Evolutionary conservation across 176 grass and related monocot species (phyloP), one percentile per base, ranked within the genome.

Genomic region (Aegilops bicornis): DNA sequence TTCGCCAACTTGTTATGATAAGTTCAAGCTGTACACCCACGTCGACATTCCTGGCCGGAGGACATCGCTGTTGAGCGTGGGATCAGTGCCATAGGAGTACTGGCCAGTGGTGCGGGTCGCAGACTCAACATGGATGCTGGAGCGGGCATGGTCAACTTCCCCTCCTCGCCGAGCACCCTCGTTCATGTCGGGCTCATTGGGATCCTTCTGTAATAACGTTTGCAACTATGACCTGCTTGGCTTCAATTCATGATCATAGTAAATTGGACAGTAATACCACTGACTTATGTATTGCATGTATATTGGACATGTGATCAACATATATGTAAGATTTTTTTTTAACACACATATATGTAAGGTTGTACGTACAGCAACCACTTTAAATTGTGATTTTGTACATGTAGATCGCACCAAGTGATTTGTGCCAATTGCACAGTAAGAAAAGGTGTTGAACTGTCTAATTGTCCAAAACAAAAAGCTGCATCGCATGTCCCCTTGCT

Each of bases 151-250:
- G 50, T 2, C 65, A 90, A 79, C 79, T 87, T 90, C 84, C 73
- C 84, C 10, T 87, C 87, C 36, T 84, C 87, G 19, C 81, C 85
- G 30, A 87, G 69, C 40, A 87, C 54, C 73, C 89, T 73, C 5
- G 7, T 76, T 89, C 72, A 75, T 79, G 78, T 3, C 68, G 13
- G 77, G 79, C 17, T 79, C 50, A 5, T 73, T 86, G 72, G 77
- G 82, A 12, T 78, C 79, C 15, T 86, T 80, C 52, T 54, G 63
- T 7, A 66, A 80, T 54, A 47, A 31, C 29, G 7, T 27, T 61
- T 72, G 60, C 4, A 80, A 79, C 43, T 75, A 83, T 4, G 89
- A 87, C 80, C 4, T 79, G 25, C 84, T 84, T 67, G 22, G 25
- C 74, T 82, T 87, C 50, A 60, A 81, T 83, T 59, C n/a, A 3